A percentile compares a stretch with the other conserved stretches of the same genome.
Evolutionary conservation across 805 yeast species (phyloP).

Genomic region (Candida glaebosa): DNA sequence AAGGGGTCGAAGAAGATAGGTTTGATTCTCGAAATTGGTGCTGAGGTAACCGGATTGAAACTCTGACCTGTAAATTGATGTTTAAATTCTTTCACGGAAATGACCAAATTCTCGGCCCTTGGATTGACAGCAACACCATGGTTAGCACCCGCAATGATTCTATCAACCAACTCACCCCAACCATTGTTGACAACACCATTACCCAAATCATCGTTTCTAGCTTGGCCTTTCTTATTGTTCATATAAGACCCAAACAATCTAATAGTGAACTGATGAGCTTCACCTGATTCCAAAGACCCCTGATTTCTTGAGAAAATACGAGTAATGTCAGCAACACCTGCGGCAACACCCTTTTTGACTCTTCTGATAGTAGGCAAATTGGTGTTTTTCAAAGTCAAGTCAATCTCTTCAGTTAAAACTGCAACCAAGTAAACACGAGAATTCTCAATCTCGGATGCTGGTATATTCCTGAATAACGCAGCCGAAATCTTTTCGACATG

Average conservation of each 20-base stretch:
- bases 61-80: conserved; percentile 31
- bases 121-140: conserved; percentile 80
- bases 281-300: conserved; percentile 58
- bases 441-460: conserved; percentile 59
- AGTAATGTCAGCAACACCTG: conserved; percentile 83
- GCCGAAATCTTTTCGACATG: conserved; percentile 68
- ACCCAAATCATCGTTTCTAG: conserved; percentile 10
- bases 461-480: conserved; percentile 74
- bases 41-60: conserved; percentile 12
- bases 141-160: conserved; percentile 71
- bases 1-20: conserved; percentile 64
- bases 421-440: conserved; percentile 75
- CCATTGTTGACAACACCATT: conserved; percentile 46
- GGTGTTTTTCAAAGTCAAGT: conserved; percentile 30
- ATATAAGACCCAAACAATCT: conserved; percentile 70
- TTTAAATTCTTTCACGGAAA: conserved; percentile 72
- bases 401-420: conserved; percentile 66
- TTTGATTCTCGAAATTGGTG: conserved; percentile 62
- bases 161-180: conserved; percentile 84
- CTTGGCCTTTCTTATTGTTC: conserved; percentile 31
- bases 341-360: conserved; percentile 77
- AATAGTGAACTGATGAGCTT: conserved; percentile 67
- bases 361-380: conserved; percentile 30
- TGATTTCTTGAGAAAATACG: conserved; percentile 66
- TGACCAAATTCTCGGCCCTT: conserved; percentile 66